Percentiles rank a stretch among this genome's conserved stretches.
Evolutionary conservation across 2,329 filamentous ascomycete species (phyloP).

Genomic region (Colletotrichum melonis): DNA sequence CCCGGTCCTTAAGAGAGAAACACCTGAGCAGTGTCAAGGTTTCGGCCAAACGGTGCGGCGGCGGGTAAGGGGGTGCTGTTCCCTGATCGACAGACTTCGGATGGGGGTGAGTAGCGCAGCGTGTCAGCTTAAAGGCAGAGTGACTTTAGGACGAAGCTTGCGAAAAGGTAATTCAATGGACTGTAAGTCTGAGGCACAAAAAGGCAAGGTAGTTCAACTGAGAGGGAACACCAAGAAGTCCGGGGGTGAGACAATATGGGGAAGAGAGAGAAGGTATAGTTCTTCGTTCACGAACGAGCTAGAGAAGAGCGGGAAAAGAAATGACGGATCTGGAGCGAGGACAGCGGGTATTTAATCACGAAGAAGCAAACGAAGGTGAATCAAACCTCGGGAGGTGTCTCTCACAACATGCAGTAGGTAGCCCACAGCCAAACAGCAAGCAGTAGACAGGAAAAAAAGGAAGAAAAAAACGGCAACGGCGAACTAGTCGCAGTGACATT

Average conservation of each 20-base stretch:
- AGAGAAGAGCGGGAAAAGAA: not conserved
- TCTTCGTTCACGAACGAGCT: not conserved
- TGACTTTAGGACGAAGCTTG: conserved; percentile 16
- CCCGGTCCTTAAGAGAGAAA: conserved; percentile 22
- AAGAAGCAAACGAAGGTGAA: conserved; percentile 3
- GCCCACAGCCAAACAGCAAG: not conserved
- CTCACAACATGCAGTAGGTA: conserved; percentile 22
- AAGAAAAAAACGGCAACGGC: conserved; percentile 1
- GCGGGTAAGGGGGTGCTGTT: conserved; percentile 20
- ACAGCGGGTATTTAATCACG: conserved; percentile 25
- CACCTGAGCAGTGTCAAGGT: conserved; percentile 17
- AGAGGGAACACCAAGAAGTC: not conserved
- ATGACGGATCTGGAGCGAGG: not conserved
- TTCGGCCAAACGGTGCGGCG: conserved; percentile 28
- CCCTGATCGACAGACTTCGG: conserved; percentile 31
- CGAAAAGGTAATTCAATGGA: not conserved
- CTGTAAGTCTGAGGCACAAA: not conserved
- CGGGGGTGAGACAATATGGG: not conserved
- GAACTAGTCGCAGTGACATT: conserved; percentile 8
- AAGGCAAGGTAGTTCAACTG: not conserved
- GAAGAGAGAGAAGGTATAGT: not conserved
- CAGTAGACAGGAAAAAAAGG: not conserved
- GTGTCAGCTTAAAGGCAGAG: conserved; percentile 25
- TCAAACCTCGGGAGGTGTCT: not conserved
- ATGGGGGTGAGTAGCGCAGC: conserved; percentile 28